These are phyloP conservation scores for Malassezia yamatoensis DNA, from an alignment of 1,284 basidiomycete genomes.

Conservation along the genomic window DNA sequence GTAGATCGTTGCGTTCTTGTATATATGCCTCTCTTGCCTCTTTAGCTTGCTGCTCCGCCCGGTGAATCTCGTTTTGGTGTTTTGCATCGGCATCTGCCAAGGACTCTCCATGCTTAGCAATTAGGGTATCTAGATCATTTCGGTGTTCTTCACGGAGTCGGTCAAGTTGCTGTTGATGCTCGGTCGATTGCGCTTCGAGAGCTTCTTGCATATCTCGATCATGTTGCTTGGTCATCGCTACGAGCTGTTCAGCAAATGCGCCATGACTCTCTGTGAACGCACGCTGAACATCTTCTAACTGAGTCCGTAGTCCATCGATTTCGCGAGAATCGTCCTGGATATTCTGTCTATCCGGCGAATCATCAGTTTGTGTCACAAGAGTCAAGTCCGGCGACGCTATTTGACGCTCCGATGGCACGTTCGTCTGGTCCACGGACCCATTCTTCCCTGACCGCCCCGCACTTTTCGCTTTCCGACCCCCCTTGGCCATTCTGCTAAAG, in stretches of 20 bases:
- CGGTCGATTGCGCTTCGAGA: not conserved
- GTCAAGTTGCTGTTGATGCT: not conserved
- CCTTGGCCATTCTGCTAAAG: constrained; percentile 2
- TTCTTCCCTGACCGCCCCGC: not conserved
- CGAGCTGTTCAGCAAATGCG: constrained; percentile 17
- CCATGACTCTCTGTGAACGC: constrained; percentile 12
- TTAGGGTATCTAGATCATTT: no score
- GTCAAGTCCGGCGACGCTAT: not conserved
- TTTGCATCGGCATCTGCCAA: no score
- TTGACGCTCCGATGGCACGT: not conserved
- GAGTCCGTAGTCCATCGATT: not conserved
- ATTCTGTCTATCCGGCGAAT: no score
- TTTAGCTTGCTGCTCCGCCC: no score
- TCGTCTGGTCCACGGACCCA: not conserved
- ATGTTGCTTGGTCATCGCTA: not conserved
- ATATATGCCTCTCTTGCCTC: no score
- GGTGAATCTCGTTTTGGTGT: no score
- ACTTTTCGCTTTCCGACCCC: not conserved
- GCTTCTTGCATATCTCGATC: constrained; percentile 4
- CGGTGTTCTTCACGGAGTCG: no score
- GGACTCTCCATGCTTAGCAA: no score
- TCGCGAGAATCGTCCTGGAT: not conserved
- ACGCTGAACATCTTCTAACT: constrained; percentile 9
- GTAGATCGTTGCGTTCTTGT: no score
- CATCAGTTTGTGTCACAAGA: no score